Evolutionary conservation across 2,329 filamentous ascomycete genomes (phyloP), one percentile per base, ranked within the genome.

Genomic region (Paecilomyces variotii): DNA sequence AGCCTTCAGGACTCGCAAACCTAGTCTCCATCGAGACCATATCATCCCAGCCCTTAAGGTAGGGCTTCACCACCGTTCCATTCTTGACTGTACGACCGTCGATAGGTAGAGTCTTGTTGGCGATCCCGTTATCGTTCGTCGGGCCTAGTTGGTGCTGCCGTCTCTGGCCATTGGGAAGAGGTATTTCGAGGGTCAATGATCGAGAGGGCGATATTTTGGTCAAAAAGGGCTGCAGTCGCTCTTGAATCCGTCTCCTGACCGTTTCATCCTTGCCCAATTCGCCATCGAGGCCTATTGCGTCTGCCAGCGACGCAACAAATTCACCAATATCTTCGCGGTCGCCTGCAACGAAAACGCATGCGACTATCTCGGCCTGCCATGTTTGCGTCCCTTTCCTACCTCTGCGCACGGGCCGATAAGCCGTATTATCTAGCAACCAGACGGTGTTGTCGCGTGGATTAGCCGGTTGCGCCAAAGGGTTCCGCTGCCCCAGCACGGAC

Each of bases 341-440:
- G 65, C 89, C 79, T 67, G 86, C 85, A 62, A 88, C 84, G 66
- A 97, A 96, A 59, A 91, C 89, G 52, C 89, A 90, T 1, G 88
- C 85, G 0, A 96, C 86, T 61, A 92, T 91, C 70, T 97, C 90
- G 27, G 88, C 88, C 67, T 89, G 81, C 91, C 91, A 97, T 56
- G 67, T 62, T 70, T 72, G 56, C 1, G 74, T 72, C 59, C 72
- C 67, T 19, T 67, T 65, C 60, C 68, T 53, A 78, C 74, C 71
- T 52, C 63, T 60, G 61, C 70, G 69, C 56, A 69, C 55, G 26
- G 72, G 66, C 60, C 84, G 84, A 71, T 88, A 93, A 3, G 91
- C 92, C 2, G 89, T 93, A 68, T 94, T 96, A 77, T 97, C 91
- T 54, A 97, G 79, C 6, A 97, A 78, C 93, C 93, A 97, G 49